Conservation (phyloP, 1,139 yeast genomes). For the Sugiyamaella grinbergsii region DNA sequence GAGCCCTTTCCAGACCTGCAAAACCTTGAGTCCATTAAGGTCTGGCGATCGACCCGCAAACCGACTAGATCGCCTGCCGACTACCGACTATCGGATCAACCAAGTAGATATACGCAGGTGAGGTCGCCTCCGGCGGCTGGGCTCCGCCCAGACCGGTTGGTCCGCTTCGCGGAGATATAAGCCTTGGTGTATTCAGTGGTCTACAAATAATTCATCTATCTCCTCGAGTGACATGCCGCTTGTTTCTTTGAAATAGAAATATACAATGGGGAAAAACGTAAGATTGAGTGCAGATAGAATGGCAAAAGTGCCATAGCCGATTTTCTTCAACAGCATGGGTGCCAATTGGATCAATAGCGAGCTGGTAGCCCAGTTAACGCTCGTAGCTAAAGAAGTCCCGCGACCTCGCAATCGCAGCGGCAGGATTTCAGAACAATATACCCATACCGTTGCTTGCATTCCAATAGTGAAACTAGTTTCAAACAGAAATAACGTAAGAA, state of each 20-base stretch:
- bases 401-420: slow-evolving; percentile 55
- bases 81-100: too few species aligned
- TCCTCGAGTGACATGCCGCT: slow-evolving; percentile 56
- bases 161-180: too few species aligned
- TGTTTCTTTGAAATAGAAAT: slow-evolving; percentile 58
- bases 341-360: slow-evolving; percentile 47
- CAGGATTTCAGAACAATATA: slow-evolving; percentile 43
- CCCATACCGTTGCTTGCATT: slow-evolving; percentile 53
- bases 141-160: too few species aligned
- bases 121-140: too few species aligned
- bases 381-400: slow-evolving; percentile 54
- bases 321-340: slow-evolving; percentile 44
- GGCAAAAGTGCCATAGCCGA: slow-evolving; percentile 43
- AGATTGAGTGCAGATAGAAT: slow-evolving; percentile 34
- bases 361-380: slow-evolving; percentile 53
- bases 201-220: slow-evolving; percentile 47
- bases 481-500: slow-evolving; percentile 29
- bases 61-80: background rate
- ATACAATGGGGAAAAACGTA: slow-evolving; percentile 46
- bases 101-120: too few species aligned
- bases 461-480: slow-evolving; percentile 53
- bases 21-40: background rate
- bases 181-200: background rate
- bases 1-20: background rate
- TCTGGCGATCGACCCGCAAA: background rate